Conservation (phyloP, 2,329 filamentous ascomycete species). For the Aspergillus caelatus region DNA sequence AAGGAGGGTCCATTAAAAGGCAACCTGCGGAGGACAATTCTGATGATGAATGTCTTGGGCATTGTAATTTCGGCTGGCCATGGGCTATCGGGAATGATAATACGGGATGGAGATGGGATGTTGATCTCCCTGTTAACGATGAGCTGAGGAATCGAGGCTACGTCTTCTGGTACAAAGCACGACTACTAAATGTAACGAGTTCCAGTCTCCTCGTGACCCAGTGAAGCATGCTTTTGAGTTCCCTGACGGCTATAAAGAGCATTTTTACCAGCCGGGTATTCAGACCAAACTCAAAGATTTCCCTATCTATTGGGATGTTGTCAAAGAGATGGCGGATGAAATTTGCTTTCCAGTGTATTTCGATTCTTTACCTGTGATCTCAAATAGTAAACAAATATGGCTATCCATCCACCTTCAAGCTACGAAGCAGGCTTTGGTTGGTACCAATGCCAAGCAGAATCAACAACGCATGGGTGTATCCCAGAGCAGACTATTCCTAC, state of each 20-base stretch:
- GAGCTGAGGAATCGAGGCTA: background rate
- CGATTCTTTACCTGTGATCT: no score
- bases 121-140: background rate
- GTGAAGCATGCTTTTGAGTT: background rate
- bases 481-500: no score
- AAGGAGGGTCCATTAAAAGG: accelerated
- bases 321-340: background rate
- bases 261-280: background rate
- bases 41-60: background rate
- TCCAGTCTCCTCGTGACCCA: background rate
- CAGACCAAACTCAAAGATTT: background rate
- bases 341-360: no score
- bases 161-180: background rate
- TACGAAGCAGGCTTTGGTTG: no score
- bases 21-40: background rate
- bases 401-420: no score
- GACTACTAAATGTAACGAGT: background rate
- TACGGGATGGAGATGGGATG: background rate
- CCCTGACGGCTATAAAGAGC: accelerated
- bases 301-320: accelerated
- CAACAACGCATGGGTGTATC: no score
- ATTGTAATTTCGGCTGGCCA: background rate
- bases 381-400: no score
- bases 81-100: background rate
- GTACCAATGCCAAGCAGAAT: no score